These are phyloP conservation scores for Coemansia sp. DNA, from an alignment of 192 early-diverging fungal genomes.

Conservation along the genomic window DNA sequence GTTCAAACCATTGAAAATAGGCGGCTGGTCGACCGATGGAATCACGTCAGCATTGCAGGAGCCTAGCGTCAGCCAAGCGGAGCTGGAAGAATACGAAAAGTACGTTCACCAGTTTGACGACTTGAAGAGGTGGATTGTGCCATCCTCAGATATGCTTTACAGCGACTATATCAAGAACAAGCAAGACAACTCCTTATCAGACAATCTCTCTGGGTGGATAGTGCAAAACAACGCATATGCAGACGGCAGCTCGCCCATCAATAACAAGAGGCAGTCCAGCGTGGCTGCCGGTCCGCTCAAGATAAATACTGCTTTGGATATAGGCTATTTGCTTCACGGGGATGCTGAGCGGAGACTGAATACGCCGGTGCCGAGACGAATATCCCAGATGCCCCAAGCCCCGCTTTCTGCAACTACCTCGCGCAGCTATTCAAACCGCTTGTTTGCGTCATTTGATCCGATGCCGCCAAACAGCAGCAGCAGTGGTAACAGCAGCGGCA, in stretches of 20 bases:
- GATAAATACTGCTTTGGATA: background rate
- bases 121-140: conserved; percentile 48
- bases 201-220: background rate
- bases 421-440: conserved; percentile 15
- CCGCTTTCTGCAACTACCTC: conserved; percentile 21
- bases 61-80: conserved; percentile 55
- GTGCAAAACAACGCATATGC: background rate
- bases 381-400: background rate
- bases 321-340: background rate
- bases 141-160: conserved; percentile 36
- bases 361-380: conserved; percentile 26
- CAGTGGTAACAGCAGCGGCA: conserved; percentile 4
- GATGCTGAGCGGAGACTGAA: conserved; percentile 16
- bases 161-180: conserved; percentile 29
- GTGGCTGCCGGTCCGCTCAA: background rate
- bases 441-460: conserved; percentile 11
- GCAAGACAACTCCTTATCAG: background rate
- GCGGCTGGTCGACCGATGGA: conserved; percentile 55
- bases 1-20: conserved; percentile 43
- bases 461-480: conserved; percentile 12
- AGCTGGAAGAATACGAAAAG: conserved; percentile 64
- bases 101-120: conserved; percentile 59
- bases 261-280: background rate
- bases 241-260: background rate
- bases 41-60: conserved; percentile 55